A percentile compares a stretch with the other conserved stretches of the same genome.
Conservation (phyloP, 177 flowering plant genomes). For the Vitis hybrid region DNA sequence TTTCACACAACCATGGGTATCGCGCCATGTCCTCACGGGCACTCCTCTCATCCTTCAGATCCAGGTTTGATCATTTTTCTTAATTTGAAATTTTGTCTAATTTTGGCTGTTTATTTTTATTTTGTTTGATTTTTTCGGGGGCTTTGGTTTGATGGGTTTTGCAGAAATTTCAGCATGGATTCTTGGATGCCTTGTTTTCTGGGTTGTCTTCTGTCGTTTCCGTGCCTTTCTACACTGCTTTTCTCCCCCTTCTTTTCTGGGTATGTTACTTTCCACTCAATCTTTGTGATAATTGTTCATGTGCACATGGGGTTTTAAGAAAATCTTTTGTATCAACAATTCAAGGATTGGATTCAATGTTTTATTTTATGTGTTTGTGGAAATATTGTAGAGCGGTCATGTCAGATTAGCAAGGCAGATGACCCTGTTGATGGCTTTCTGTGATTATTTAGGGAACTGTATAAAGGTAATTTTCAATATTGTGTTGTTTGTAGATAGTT, state of each 20-base stretch:
- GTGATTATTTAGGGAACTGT: constrained; percentile 87
- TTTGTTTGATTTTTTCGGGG: not conserved
- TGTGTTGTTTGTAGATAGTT: too few species aligned
- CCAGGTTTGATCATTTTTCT: constrained; percentile 49
- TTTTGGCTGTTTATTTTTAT: not conserved
- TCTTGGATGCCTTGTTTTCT: constrained; percentile 76
- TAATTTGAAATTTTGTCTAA: not conserved
- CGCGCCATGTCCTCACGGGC: constrained; percentile 45
- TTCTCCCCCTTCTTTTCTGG: constrained; percentile 97
- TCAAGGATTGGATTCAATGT: constrained; percentile 2
- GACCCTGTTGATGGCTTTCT: constrained; percentile 93
- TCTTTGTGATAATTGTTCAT: not conserved
- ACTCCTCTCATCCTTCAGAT: constrained; percentile 61
- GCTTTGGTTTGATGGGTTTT: constrained; percentile 13
- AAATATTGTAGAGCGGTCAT: constrained; percentile 81
- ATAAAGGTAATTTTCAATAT: constrained; percentile 53
- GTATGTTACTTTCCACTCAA: constrained; percentile 35
- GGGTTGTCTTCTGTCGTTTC: constrained; percentile 89
- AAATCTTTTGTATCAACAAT: constrained; percentile 1
- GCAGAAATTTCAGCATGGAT: constrained; percentile 71
- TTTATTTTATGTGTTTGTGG: constrained; percentile 4
- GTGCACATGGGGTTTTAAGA: constrained; percentile 1
- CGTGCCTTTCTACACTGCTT: constrained; percentile 96
- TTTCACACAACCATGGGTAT: constrained; percentile 65
- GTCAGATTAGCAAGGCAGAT: constrained; percentile 92